phyloP scores from a whole-genome alignment of 2,329 filamentous ascomycete genomes.

The Pestalotiopsis sp. region DNA sequence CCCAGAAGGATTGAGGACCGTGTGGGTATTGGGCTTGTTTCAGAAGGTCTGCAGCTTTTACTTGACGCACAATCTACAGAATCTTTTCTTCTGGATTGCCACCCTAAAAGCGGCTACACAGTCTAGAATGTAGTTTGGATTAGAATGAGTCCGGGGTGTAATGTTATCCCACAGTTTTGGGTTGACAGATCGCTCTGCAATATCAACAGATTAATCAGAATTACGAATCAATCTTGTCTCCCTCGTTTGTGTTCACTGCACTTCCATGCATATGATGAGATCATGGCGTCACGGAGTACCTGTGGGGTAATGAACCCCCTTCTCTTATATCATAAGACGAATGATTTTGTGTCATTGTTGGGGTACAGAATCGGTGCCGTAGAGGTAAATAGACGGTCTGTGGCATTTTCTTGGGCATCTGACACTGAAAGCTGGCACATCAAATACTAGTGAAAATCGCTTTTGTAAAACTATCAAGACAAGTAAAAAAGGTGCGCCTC shows the following conservation, averaged over 20 bases:
- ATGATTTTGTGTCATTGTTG: background rate
- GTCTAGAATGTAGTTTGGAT: no score
- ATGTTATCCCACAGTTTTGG: no score
- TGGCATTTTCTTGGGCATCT: no score
- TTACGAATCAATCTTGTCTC: background rate
- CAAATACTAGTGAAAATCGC: background rate
- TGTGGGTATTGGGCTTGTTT: background rate
- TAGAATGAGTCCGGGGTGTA: no score
- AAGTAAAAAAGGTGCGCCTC: background rate
- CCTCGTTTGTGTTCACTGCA: background rate
- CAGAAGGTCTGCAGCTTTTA: no score
- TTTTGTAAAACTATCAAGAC: background rate
- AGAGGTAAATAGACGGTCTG: no score
- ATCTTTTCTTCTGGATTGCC: no score
- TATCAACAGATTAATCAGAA: background rate
- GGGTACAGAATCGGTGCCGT: no score
- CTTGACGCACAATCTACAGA: no score
- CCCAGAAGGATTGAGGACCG: background rate
- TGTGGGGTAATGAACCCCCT: background rate
- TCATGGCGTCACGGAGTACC: slow-evolving; percentile 6
- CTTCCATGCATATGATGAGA: background rate
- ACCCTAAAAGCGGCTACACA: no score
- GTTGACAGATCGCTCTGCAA: no score
- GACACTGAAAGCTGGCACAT: background rate
- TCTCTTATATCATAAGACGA: background rate